These are phyloP conservation scores for Aspergillus vadensis DNA, from an alignment of 2,329 filamentous ascomycete species.

Conservation along the genomic window DNA sequence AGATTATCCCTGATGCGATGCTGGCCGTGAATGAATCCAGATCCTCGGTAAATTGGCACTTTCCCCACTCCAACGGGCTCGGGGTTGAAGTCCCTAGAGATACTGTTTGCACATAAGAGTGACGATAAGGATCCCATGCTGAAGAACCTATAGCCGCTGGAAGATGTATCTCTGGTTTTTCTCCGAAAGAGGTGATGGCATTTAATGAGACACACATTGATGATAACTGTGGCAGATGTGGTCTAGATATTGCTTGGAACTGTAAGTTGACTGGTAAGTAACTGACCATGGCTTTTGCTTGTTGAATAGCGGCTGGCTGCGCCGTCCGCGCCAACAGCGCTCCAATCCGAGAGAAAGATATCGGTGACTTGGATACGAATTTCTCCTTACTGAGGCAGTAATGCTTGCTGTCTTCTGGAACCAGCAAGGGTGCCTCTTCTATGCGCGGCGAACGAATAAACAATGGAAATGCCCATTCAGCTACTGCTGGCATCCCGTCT, in stretches of 20 bases:
- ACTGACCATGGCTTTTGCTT: neutral
- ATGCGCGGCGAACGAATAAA: slow-evolving; percentile 11
- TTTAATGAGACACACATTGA: slow-evolving; percentile 12
- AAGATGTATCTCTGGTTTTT: slow-evolving; percentile 16
- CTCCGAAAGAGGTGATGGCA: slow-evolving; percentile 19
- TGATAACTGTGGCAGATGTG: slow-evolving; percentile 9
- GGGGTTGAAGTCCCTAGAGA: neutral
- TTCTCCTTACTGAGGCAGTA: slow-evolving; percentile 11
- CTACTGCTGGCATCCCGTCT: slow-evolving; percentile 1
- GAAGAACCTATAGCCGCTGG: slow-evolving; percentile 13
- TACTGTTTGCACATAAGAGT: neutral
- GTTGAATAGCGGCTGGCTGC: neutral
- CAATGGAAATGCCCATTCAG: slow-evolving; percentile 14
- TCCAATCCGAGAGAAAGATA: slow-evolving; percentile 6
- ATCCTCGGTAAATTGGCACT: neutral
- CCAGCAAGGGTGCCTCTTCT: slow-evolving; percentile 15
- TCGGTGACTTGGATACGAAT: slow-evolving; percentile 7
- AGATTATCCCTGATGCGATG: neutral
- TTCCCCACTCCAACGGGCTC: neutral
- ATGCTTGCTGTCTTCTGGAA: slow-evolving; percentile 7
- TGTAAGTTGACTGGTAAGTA: slow-evolving; percentile 13
- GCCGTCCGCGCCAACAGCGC: slow-evolving; percentile 1
- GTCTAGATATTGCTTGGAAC: slow-evolving; percentile 3
- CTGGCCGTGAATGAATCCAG: neutral
- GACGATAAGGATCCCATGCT: slow-evolving; percentile 12